Evolutionary conservation across 306 rosid genomes (phyloP), one percentile per base, ranked within the genome.

Genomic region (Prunus armeniaca): DNA sequence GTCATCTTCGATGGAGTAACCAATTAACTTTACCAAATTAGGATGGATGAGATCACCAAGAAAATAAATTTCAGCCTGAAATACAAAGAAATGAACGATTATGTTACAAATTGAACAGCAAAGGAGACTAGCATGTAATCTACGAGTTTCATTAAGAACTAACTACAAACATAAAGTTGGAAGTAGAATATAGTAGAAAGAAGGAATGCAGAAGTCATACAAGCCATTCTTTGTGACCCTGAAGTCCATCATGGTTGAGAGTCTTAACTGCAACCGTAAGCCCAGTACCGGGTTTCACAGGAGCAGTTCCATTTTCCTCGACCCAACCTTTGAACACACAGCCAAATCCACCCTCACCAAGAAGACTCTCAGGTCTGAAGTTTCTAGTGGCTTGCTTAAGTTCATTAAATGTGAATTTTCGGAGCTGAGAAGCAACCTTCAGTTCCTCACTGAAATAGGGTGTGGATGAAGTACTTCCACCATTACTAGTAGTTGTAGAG

Each of bases 191-290:
- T 46, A 38, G 71, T 18, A 71, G 18, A 71, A 55, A 54, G 81
- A 76, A 24, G 28, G 64, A 13, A 63, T 34, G 22, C 25, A 41
- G 74, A 72, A 74, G 20, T 85, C 83, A 73, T 92, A 95, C 99
- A 86, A 95, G 96, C 99, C 99, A 95, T 72, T 95, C 99, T 83
- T 92, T 95, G 78, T 95, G 99, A 86, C 99, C 99, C 89, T 95
- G 99, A 81, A 90, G 84, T 72, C 99, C 99, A 73, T 91, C 96
- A 51, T 95, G 99, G 72, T 95, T 95, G 41, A 95, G 97, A 47
- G 91, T 95, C 86, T 95, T 95, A 78, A 95, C 99, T 11, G 99
- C 99, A 61, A 95, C 99, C 0, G 99, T 95, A 73, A 95, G 98
- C 19, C 99, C 99, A 3, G 99, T 95, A 38, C 99, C 98, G 17